These are phyloP conservation scores for Zanthoxylum bungeanum DNA, from an alignment of 345 rosid species.

Conservation along the genomic window DNA sequence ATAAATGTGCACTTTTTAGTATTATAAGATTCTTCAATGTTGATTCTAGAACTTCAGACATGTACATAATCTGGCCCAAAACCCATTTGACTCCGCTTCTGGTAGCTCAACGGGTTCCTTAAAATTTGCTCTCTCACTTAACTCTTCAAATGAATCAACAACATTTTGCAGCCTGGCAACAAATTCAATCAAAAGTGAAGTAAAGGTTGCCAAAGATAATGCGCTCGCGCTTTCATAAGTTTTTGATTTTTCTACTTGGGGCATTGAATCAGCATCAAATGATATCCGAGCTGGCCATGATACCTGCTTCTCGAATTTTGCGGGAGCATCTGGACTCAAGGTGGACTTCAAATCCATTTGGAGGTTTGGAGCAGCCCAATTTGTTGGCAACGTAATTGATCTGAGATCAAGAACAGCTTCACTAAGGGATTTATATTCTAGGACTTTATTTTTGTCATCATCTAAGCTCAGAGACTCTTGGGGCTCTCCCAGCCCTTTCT, in stretches of 20 bases:
- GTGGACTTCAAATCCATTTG: slow-evolving; percentile 12
- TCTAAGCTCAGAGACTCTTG: slow-evolving; percentile 52
- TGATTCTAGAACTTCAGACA: slow-evolving; percentile 25
- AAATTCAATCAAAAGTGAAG: no score
- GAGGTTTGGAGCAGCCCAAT: slow-evolving; percentile 18
- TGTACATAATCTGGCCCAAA: slow-evolving; percentile 37
- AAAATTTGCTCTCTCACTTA: slow-evolving; percentile 63
- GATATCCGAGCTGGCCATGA: slow-evolving; percentile 54
- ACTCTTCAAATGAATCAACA: slow-evolving; percentile 59
- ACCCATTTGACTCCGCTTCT: slow-evolving; percentile 27
- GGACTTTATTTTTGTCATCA: slow-evolving; percentile 36
- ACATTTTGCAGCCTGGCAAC: slow-evolving; percentile 81
- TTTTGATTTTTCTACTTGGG: slow-evolving; percentile 46
- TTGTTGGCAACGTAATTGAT: slow-evolving; percentile 23
- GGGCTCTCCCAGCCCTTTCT: slow-evolving; percentile 35
- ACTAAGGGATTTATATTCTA: slow-evolving; percentile 59
- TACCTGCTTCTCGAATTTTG: slow-evolving; percentile 44
- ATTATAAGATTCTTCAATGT: not conserved
- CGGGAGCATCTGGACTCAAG: slow-evolving; percentile 15
- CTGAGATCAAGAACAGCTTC: slow-evolving; percentile 70
- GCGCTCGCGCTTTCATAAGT: slow-evolving; percentile 86
- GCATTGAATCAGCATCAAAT: slow-evolving; percentile 22
- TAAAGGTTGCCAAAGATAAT: slow-evolving; percentile 79
- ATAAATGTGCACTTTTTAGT: no score
- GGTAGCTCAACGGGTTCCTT: slow-evolving; percentile 50